Base-by-base conservation (phyloP, 2,329 filamentous ascomycete species). In the Teratosphaeria viscida region DNA sequence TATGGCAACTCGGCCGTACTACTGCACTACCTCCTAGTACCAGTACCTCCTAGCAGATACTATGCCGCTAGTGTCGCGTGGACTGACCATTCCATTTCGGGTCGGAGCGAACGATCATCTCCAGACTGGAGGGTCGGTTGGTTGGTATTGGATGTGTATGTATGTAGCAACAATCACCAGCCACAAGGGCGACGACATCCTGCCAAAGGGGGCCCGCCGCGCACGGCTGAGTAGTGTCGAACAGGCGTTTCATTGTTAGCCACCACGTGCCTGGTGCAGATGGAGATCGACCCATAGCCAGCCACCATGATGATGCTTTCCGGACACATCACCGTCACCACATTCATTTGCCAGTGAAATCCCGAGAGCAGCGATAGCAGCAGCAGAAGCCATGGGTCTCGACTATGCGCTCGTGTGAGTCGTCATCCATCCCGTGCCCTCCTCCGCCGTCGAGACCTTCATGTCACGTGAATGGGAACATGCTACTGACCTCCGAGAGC, bases 321-420 rank as follows among this genome's bases (percentile, higher is more conserved):
- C n/a, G 43, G n/a, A 49, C 43, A 49, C 43, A 49, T 49, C 43
- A 49, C 19, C n/a, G 43, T 49, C 43, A 49, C 43, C 43, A 49
- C 43, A 49, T 23, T 49, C 43, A 49, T 49, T 49, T 49, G 43
- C n/a, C 43, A 49, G 19, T 49, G 7, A 49, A 19, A 16, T 7
- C 19, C 43, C 12, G 43, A 49, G 43, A 49, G 19, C 43, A 27
- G 43, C 35, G 55, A 47, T 27, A 47, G 34, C 55, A 52, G 52
- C 56, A 32, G 23, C 16, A 39, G 53, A 7, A 59, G 59, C 43
- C 12, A 84, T 84, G 82, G 81, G 81, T 47, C 79, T 77, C 73
- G 82, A 85, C 64, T 85, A 85, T 78, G 82, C 82, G 56, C 74
- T 83, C 63, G 82, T 85, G 82, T 85, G 79, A 71, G 82, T 77